Conservation (phyloP, 257 asterid genomes). For the Phtheirospermum japonicum region DNA sequence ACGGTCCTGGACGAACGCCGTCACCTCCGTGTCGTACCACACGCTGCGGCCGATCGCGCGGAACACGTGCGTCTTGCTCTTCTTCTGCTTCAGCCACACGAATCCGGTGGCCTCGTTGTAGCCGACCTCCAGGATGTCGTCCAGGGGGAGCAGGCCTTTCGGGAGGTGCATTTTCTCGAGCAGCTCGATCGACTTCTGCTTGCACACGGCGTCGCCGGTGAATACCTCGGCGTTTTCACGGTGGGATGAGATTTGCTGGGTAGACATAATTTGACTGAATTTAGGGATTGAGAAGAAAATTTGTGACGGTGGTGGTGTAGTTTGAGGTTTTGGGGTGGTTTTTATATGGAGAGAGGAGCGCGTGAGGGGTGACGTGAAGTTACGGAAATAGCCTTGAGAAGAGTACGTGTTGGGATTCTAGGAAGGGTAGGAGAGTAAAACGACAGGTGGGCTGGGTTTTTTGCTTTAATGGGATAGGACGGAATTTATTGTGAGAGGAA, state of each 20-base stretch:
- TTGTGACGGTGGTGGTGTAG: neutral
- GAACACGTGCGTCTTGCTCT: constrained; percentile 50
- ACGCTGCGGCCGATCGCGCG: constrained; percentile 48
- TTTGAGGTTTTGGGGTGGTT: constrained; percentile 11
- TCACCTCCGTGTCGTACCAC: constrained; percentile 62
- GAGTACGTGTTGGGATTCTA: neutral
- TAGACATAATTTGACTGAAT: constrained; percentile 35
- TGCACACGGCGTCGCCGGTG: constrained; percentile 57
- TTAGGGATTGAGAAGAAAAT: neutral
- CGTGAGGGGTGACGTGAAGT: neutral
- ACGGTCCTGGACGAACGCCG: constrained; percentile 62
- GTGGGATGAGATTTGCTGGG: constrained; percentile 40
- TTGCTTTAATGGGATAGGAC: neutral
- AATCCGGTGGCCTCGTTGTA: constrained; percentile 55
- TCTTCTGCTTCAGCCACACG: constrained; percentile 68
- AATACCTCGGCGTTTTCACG: constrained; percentile 55
- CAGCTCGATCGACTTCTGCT: constrained; percentile 55
- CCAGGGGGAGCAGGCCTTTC: constrained; percentile 59
- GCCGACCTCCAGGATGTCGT: constrained; percentile 60
- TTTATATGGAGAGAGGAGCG: neutral
- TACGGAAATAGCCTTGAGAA: constrained; percentile 21
- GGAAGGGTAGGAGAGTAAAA: constrained; percentile 1
- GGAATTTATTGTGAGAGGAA: too few species aligned
- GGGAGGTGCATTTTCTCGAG: constrained; percentile 58
- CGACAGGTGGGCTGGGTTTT: constrained; percentile 21